Base-by-base conservation (phyloP, 805 yeast genomes). In the Groenewaldozyma tartarivorans region DNA sequence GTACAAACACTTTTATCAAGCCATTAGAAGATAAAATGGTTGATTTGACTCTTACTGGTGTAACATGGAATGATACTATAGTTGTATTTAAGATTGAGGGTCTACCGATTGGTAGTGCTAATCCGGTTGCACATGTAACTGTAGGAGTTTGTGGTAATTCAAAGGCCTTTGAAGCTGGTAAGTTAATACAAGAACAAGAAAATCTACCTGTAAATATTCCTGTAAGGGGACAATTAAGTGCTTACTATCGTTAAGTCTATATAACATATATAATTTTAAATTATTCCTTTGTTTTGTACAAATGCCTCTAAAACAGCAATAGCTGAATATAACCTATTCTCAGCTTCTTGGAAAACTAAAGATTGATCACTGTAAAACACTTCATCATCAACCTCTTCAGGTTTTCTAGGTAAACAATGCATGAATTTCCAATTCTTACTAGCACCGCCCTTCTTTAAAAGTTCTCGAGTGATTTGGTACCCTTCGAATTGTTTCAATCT, bases 361-460 rank as follows among this genome's bases (percentile, higher is more conserved):
- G 96, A 85, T 51, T 76, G 72, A 26, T 77, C 77, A 40, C 87
- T 68, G 65, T 90, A 90, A 58, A 92, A 92, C 1, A 92, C 92
- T 35, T 82, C 95, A 60, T 92, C 98, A 30, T 77, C 73, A 29
- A 92, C 98, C 63, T 92, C 98, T 61, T 88, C 96, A 20, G 76
- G 73, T 53, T 92, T 95, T 64, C 98, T 80, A 49, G 98, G 98
- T 51, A 92, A 70, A 63, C 98, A 92, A 61, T 92, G 98, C 97
- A 92, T 88, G 64, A 92, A 92, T 60, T 77, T 85, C 83, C 90
- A 90, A 56, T 74, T 63, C 15, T 67, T 39, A 42, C 71, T 70
- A 34, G 82, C 81, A 34, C 72, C 74, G 4, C 84, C 83, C 11
- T 65, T 55, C 9, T 54, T 41, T 20, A 82, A 74, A 66, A 88